Evolutionary conservation across 139 green algal species (phyloP).

Genomic region (Chlamydomonas sp.): DNA sequence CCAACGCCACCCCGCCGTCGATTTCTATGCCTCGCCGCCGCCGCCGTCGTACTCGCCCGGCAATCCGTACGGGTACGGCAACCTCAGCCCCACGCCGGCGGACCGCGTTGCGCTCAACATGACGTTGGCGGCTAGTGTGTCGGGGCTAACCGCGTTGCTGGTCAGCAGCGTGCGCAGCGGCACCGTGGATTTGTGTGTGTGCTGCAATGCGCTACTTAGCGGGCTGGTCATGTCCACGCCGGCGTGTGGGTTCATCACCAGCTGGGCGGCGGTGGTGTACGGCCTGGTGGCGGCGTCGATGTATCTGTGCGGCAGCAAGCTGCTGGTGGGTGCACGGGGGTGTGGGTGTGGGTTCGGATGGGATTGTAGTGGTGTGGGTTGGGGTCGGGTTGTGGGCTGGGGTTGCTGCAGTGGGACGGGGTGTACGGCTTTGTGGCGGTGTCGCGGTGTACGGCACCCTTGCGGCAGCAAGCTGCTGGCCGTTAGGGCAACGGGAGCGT

Average conservation of each 20-base stretch:
- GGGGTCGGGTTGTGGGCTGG: not conserved
- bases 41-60: not conserved
- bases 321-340: slow-evolving; percentile 46
- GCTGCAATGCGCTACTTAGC: slow-evolving; percentile 55
- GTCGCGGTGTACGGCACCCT: no score
- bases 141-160: slow-evolving; percentile 44
- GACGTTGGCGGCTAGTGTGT: slow-evolving; percentile 33
- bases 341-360: not conserved
- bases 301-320: slow-evolving; percentile 43
- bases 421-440: not conserved
- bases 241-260: slow-evolving; percentile 54
- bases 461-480: no score
- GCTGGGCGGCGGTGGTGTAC: slow-evolving; percentile 55
- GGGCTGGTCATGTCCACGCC: slow-evolving; percentile 54
- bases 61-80: not conserved
- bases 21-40: not conserved
- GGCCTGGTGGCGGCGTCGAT: slow-evolving; percentile 38
- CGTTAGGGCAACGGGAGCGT: no score
- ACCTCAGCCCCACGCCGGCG: not conserved
- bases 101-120: slow-evolving; percentile 58
- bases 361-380: not conserved
- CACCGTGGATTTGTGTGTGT: slow-evolving; percentile 53
- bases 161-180: slow-evolving; percentile 40
- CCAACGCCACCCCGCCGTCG: not conserved
- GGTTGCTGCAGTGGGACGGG: not conserved